Base-by-base conservation (phyloP, 163 green algal genomes). In the Volvox carteri region DNA sequence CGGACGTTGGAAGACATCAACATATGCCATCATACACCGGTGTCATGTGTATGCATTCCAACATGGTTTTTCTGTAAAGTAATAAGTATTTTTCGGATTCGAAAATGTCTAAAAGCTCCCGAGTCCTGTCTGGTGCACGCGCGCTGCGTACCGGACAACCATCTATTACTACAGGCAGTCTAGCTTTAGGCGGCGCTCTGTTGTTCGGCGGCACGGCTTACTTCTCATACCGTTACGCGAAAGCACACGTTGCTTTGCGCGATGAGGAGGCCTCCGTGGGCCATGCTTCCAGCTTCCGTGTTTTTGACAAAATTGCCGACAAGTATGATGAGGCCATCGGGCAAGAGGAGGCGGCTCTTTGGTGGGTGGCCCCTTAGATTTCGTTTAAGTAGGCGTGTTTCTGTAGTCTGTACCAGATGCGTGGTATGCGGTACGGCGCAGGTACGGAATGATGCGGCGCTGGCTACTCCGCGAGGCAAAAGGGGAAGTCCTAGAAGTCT, bases 401-500 rank as follows among this genome's bases (percentile, higher is more conserved):
- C n/a, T n/a, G n/a, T n/a, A n/a, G n/a, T n/a, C n/a, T n/a, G n/a
- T n/a, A n/a, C n/a, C n/a, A n/a, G n/a, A n/a, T 19, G 54, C 54
- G 16, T 23, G 54, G 33, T 50, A 76, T 68, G 58, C 30, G 30
- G 67, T 76, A 76, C 73, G 73, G 44, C 44, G 37, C 78, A 96
- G 96, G 95, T 90, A 96, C 54, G 93, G 92, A 41, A 81, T 95
- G 60, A 86, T 97, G 78, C 89, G 95, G 0, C 85, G 86, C n/a
- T 95, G 92, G 92, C 86, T 96, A 19, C 76, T 97, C 39, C 33
- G 70, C 7, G 54, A 93, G n/a, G 94, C 90, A 52, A 88, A 95
- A 86, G 96, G 96, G 12, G 88, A 97, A 25, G 95, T 98, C 23
- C 86, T 98, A 52, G 96, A 98, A 84, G 94, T 97, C 2, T 97